These are phyloP conservation scores for Trichocomaceae sp. DNA, from an alignment of 2,329 filamentous ascomycete genomes.

Conservation along the genomic window DNA sequence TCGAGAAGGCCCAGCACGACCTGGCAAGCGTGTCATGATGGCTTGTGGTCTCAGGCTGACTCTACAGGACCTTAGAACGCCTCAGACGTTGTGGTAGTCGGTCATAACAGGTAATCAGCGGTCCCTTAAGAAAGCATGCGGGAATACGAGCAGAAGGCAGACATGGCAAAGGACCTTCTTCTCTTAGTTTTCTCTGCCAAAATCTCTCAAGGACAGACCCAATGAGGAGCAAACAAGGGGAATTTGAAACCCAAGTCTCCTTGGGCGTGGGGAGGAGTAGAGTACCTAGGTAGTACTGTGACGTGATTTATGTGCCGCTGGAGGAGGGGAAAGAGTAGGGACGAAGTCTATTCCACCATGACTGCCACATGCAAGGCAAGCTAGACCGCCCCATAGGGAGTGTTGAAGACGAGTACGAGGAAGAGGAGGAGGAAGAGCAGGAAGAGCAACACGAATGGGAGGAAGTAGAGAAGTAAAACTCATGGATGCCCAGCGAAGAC, in stretches of 20 bases:
- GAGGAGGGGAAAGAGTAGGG: neutral
- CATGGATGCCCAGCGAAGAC: constrained; percentile 12
- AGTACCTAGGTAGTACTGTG: too few species aligned
- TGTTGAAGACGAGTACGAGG: too few species aligned
- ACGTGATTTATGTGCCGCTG: neutral
- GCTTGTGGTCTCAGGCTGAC: constrained; percentile 13
- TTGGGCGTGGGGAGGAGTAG: too few species aligned
- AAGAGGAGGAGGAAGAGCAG: too few species aligned
- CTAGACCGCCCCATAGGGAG: neutral
- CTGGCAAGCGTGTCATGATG: constrained; percentile 27
- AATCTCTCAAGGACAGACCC: neutral
- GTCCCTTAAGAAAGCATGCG: neutral
- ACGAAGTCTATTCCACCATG: neutral
- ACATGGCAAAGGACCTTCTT: constrained; percentile 7
- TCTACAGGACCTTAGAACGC: constrained; percentile 10
- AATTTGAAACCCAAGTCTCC: too few species aligned
- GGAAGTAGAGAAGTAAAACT: neutral
- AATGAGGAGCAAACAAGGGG: neutral
- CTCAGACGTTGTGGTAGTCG: neutral
- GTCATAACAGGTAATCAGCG: neutral
- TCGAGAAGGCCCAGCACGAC: constrained; percentile 23
- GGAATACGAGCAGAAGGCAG: neutral
- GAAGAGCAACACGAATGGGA: neutral
- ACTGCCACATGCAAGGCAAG: neutral
- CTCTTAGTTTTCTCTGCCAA: neutral